Conservation (phyloP, 169 alveolate genomes). For the Cryptosporidium parvum region DNA sequence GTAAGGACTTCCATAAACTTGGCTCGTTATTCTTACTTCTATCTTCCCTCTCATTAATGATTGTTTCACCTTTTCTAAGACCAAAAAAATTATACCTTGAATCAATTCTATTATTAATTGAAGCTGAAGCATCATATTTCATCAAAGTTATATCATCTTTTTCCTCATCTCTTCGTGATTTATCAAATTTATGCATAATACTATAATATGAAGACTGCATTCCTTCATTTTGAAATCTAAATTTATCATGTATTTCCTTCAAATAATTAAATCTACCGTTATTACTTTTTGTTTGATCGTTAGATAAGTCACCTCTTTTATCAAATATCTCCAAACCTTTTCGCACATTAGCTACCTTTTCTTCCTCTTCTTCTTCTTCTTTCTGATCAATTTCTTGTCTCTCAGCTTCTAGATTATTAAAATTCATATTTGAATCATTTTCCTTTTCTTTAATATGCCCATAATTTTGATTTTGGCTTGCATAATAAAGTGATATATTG, state of each 20-base stretch:
- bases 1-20: constrained; percentile 18
- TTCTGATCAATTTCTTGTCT: not conserved
- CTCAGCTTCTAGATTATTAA: not conserved
- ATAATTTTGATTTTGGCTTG: not conserved
- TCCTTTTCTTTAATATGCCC: not conserved
- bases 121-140: not conserved
- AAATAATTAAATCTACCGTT: not conserved
- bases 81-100: not conserved
- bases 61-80: not conserved
- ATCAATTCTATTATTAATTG: not conserved
- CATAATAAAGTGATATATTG: not conserved
- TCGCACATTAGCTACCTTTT: not conserved
- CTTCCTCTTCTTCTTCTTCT: not conserved
- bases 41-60: not conserved
- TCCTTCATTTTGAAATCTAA: not conserved
- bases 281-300: not conserved
- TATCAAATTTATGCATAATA: not conserved
- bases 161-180: not conserved
- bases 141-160: not conserved
- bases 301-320: not conserved
- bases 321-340: not conserved
- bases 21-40: not conserved
- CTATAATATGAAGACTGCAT: not conserved
- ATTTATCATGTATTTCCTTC: not conserved
- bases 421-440: not conserved